A percentile compares a stretch with the other conserved stretches of the same genome.
Evolutionary conservation across 352 stramenopile genomes (phyloP).

Genomic region (Globisporangium spinosum): DNA sequence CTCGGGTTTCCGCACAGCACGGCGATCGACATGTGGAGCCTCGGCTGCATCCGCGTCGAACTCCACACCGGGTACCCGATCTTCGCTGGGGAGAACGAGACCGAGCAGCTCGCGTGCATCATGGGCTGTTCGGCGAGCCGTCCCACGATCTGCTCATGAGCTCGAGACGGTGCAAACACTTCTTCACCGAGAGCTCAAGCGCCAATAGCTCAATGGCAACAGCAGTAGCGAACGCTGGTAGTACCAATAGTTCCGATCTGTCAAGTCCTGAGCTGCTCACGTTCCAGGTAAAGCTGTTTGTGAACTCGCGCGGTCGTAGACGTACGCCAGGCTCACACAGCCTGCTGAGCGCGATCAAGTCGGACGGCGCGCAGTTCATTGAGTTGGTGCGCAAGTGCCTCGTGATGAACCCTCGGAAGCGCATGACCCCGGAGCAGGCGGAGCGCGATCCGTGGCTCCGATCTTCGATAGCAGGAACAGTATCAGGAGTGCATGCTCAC

Average conservation of each 20-base stretch:
- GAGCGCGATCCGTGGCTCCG: slow-evolving; percentile 59
- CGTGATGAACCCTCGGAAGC: slow-evolving; percentile 53
- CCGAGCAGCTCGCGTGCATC: slow-evolving; percentile 84
- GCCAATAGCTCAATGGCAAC: background rate
- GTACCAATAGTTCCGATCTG: background rate
- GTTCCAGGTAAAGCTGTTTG: slow-evolving; percentile 44
- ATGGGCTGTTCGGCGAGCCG: slow-evolving; percentile 66
- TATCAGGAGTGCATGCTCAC: background rate
- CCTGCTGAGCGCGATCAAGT: slow-evolving; percentile 36
- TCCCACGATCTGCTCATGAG: slow-evolving; percentile 36
- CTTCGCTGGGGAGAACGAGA: slow-evolving; percentile 83
- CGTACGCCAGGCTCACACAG: slow-evolving; percentile 36
- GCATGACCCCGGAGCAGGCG: slow-evolving; percentile 53
- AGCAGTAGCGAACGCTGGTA: background rate
- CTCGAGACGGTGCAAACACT: slow-evolving; percentile 58
- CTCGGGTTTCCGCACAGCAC: slow-evolving; percentile 84
- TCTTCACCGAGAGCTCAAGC: slow-evolving; percentile 50
- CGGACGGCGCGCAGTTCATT: slow-evolving; percentile 51
- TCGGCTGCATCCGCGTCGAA: slow-evolving; percentile 86
- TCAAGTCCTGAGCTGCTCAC: background rate
- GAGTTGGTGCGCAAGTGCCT: slow-evolving; percentile 66
- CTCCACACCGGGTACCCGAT: slow-evolving; percentile 76
- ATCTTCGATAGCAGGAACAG: background rate
- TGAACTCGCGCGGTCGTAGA: slow-evolving; percentile 60
- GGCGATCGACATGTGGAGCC: slow-evolving; percentile 90